phyloP scores from a whole-genome alignment of 164 flowering plant genomes.

The Vitis amurensis region DNA sequence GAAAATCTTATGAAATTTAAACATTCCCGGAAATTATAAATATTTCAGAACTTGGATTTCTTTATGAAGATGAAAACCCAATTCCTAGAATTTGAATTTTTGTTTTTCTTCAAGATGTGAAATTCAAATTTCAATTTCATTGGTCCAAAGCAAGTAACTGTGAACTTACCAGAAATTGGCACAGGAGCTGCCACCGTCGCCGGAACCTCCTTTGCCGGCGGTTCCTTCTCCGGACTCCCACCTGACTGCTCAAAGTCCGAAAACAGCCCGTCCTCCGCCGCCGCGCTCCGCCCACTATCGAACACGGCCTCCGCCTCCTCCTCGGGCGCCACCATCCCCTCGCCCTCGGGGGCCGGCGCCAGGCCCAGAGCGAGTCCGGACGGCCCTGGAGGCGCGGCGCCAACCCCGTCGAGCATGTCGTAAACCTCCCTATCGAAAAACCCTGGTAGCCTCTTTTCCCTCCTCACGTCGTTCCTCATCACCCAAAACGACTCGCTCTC shows the following conservation, averaged over 20 bases:
- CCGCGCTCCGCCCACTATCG: constrained; percentile 62
- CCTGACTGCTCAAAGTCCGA: constrained; percentile 53
- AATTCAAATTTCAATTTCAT: no score
- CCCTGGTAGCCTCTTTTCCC: constrained; percentile 80
- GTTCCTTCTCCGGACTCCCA: constrained; percentile 31
- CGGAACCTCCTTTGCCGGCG: constrained; percentile 1
- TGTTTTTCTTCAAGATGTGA: no score
- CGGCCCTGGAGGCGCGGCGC: constrained; percentile 3
- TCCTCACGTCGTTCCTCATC: constrained; percentile 82
- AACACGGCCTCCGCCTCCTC: constrained; percentile 41
- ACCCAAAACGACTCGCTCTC: constrained; percentile 77
- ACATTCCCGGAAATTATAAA: no score
- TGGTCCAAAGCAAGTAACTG: no score
- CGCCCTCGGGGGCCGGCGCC: constrained; percentile 2
- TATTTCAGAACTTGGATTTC: no score
- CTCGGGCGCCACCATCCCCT: constrained; percentile 9
- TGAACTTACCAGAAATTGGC: constrained; percentile 45
- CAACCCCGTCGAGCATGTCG: constrained; percentile 60
- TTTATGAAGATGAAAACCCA: no score
- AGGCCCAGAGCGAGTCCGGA: constrained; percentile 22
- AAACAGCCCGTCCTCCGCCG: constrained; percentile 68
- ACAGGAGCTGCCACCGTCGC: constrained; percentile 28
- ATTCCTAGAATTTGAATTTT: no score
- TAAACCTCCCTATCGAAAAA: constrained; percentile 86
- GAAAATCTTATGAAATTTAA: no score